Base-by-base conservation (phyloP, 768 basidiomycete genomes). In the Hericium alpestre region DNA sequence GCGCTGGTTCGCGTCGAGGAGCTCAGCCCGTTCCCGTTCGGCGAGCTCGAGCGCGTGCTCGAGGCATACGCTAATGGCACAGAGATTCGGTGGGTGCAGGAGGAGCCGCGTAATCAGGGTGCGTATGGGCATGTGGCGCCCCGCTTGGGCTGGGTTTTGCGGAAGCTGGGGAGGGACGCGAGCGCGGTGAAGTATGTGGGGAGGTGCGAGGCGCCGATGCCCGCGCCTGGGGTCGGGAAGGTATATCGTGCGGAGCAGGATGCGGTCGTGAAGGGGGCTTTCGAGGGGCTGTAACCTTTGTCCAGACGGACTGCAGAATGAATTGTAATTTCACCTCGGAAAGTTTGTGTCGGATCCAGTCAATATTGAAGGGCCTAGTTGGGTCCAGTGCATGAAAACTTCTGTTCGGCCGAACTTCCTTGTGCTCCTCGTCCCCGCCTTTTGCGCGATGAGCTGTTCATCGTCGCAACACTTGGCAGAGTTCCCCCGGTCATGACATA, bases 41-140 rank as follows among this genome's bases (percentile, higher is more conserved):
- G 66, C 0, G 71, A 72, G 22, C 70, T 93, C 0, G 65, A 67
- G 3, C 64, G 72, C 3, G 72, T 73, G 1, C 68, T 94, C 37
- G 51, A 61, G 41, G 61, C 68, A 2, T 90, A 88, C 63, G 49
- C 49, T 3, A 55, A 65, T 16, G 76, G 70, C 0, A 60, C 63
- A 3, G 76, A 82, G 54, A 65, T 79, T 37, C 48, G 78, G 8
- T 95, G 87, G 83, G 73, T 90, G 16, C 93, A 96, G 67, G 93
- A 94, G 65, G 93, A 94, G 65, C 85, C 92, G 2, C 80, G 74
- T 66, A 95, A 96, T 66, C 92, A 94, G 69, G 93, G 93, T 1
- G 81, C 86, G 2, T 93, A 78, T 74, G 67, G 72, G 12, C 86
- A 90, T 70, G 86, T 90, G 46, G 68, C 67, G 39, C 73, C 74